Conservation (phyloP, 768 basidiomycete species). For the Podaxis mareebaensis region DNA sequence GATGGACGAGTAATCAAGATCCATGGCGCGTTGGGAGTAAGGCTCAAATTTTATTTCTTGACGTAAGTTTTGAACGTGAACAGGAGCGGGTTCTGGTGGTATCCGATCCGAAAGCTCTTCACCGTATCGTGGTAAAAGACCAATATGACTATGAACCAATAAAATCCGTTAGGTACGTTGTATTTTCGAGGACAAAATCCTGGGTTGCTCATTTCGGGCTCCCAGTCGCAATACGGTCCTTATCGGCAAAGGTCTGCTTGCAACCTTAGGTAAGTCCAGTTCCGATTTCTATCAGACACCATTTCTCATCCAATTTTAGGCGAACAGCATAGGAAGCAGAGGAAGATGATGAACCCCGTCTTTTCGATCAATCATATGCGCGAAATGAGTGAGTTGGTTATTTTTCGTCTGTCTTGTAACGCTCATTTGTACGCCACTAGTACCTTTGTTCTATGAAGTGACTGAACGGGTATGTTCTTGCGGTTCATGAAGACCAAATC, state of each 20-base stretch:
- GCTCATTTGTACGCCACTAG: no score
- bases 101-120: conserved; percentile 43
- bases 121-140: conserved; percentile 46
- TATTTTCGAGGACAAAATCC: no score
- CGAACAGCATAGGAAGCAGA: conserved; percentile 37
- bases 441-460: conserved; percentile 27
- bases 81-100: conserved; percentile 37
- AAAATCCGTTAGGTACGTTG: conserved; percentile 21
- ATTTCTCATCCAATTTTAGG: conserved; percentile 21
- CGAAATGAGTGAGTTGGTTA: conserved; percentile 19
- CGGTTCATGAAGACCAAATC: background rate
- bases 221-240: background rate
- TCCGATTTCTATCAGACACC: no score
- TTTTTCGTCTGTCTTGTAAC: no score
- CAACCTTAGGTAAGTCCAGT: conserved; percentile 19
- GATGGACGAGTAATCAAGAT: conserved; percentile 35
- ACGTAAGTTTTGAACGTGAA: background rate
- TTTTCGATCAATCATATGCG: conserved; percentile 38
- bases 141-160: conserved; percentile 28
- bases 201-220: no score
- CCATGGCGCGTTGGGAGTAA: conserved; percentile 36
- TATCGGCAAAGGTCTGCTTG: conserved; percentile 24
- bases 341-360: conserved; percentile 39
- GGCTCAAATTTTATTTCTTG: conserved; percentile 9
- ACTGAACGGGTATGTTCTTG: conserved; percentile 21